Evolutionary conservation across 768 basidiomycete genomes (phyloP).

Genomic region (Xerocomellus amylosporus): DNA sequence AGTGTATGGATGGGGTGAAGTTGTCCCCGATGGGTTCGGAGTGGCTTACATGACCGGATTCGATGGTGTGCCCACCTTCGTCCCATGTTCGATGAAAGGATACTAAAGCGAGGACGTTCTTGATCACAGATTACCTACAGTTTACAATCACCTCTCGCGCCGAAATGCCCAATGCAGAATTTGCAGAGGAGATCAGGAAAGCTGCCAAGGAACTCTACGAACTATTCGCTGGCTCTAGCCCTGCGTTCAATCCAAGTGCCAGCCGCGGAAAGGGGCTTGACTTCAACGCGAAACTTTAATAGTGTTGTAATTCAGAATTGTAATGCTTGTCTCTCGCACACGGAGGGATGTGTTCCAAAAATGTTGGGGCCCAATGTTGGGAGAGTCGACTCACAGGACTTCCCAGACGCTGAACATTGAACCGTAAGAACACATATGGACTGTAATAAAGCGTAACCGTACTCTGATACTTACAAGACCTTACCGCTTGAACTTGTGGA

Average conservation of each 20-base stretch:
- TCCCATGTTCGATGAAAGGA: background rate
- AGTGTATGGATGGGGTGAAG: constrained; percentile 93
- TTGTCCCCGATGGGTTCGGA: constrained; percentile 92
- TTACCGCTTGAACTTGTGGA: constrained; percentile 3
- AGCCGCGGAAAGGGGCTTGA: background rate
- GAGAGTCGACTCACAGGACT: background rate
- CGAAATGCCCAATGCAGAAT: constrained; percentile 76
- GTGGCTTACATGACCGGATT: constrained; percentile 94
- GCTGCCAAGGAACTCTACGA: constrained; percentile 68
- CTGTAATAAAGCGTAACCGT: constrained; percentile 3
- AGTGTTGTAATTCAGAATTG: background rate
- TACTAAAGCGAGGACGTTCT: background rate
- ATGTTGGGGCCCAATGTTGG: background rate
- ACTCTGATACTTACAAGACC: constrained; percentile 1
- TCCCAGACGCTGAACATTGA: background rate
- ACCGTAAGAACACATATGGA: background rate
- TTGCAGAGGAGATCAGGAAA: constrained; percentile 63
- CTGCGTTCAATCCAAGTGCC: background rate
- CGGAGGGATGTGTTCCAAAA: background rate
- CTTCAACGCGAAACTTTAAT: constrained; percentile 20
- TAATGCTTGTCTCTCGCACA: background rate
- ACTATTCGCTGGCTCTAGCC: constrained; percentile 40
- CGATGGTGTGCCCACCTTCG: constrained; percentile 49
- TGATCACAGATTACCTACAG: constrained; percentile 63
- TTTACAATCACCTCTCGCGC: constrained; percentile 86